These are phyloP conservation scores for Eucalyptus dawsonii DNA, from an alignment of 345 rosid species.

Conservation along the genomic window DNA sequence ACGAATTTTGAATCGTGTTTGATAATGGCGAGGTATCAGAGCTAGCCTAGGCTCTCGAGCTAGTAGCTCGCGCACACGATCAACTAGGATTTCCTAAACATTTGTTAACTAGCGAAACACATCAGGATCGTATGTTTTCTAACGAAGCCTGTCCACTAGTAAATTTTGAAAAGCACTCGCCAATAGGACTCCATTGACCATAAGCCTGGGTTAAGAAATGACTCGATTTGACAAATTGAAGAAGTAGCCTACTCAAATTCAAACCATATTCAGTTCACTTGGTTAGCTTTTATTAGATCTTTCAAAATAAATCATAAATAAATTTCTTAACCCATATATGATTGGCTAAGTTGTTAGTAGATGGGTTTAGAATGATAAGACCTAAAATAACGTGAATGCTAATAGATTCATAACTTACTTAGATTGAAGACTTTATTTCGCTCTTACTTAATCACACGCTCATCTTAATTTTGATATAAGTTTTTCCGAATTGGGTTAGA, in stretches of 20 bases:
- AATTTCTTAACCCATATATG: not conserved
- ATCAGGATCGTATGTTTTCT: not conserved
- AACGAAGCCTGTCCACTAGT: not conserved
- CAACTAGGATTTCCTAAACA: not conserved
- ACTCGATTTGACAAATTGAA: too few relatives aligned
- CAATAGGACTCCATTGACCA: not conserved
- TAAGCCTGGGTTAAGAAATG: too few relatives aligned
- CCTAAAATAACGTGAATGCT: too few relatives aligned
- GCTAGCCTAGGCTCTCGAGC: not conserved
- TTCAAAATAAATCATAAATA: not conserved
- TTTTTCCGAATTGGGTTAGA: too few relatives aligned
- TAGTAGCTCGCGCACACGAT: not conserved
- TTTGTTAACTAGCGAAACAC: not conserved
- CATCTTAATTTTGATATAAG: too few relatives aligned
- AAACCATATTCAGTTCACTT: not conserved
- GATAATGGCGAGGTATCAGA: not conserved
- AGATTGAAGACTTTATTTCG: accelerated
- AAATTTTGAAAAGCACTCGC: not conserved
- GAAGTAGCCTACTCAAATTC: not conserved
- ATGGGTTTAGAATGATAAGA: too few relatives aligned
- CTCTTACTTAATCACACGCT: not conserved
- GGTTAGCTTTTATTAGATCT: not conserved
- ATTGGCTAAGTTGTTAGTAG: too few relatives aligned
- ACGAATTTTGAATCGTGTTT: not conserved
- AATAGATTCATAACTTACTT: too few relatives aligned